Evolutionary conservation across 306 rosid genomes (phyloP), one percentile per base, ranked within the genome.

Genomic region (Boehmeria nivea): DNA sequence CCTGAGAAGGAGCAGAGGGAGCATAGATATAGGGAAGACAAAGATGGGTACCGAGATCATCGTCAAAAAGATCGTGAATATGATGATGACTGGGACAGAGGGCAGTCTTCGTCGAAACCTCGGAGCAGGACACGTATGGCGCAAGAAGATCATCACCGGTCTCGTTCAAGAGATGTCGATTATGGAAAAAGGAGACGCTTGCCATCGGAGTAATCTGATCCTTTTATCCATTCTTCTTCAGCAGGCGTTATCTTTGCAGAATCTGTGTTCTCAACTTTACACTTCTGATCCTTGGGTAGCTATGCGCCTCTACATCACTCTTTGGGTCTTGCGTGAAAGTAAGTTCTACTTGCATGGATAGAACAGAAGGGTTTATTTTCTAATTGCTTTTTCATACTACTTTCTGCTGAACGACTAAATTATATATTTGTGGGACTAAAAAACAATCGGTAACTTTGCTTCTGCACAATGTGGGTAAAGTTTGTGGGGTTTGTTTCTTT

Each of bases 81-180:
- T 55, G 78, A 77, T 7, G 79, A 77, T 77, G 83, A 77, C n/a
- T 60, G 79, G 76, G 76, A 77, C 38, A 59, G 72, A 34, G 82
- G 78, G 33, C 72, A 61, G 22, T 58, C 72, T 59, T 75, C 80
- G 21, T 77, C 79, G 15, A 72, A 72, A 64, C 64, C 72, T 60
- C 69, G 61, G 21, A 72, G 75, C 72, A 72, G 72, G 69, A 63
- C 78, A 4, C 61, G 73, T 16, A 58, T 65, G 22, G 22, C 49
- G 24, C 82, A 63, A 3, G 82, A 77, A 33, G 82, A 77, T 45
- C 75, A 77, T 44, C 76, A 59, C 34, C 63, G 68, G 13, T 68
- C 76, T 54, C 62, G 73, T 16, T 69, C 83, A 4, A 65, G 79
- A 75, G 83, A 73, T 73, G 73, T 52, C 12, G 83, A 72, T 68